Evolutionary conservation across 805 yeast species (phyloP), one percentile per base, ranked within the genome.

Genomic region (Wickerhamiella australiensis): DNA sequence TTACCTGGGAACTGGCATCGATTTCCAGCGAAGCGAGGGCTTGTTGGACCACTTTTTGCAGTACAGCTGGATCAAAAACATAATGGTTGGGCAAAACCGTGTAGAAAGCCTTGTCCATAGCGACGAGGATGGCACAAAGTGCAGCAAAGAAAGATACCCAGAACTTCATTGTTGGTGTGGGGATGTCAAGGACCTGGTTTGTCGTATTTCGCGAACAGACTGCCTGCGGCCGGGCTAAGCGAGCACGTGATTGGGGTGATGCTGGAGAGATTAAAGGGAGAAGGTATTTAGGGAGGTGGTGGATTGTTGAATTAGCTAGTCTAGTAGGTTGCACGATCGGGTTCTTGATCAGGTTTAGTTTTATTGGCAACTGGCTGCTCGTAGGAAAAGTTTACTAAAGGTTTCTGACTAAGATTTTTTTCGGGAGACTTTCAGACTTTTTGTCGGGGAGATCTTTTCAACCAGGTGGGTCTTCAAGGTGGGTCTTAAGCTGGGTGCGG

Each of bases 11-110:
- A 11, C 38, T 33, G 18, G 59, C 58, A 33, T 59, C 58, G 53
- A 90, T 68, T 45, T 76, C 84, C 17, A 69, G 62, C 31, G 84
- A 57, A 53, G 56, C 73, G 57, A 68, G 56, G 33, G 77, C 78
- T 42, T 79, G 74, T 54, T 82, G 71, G 47, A 79, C 78, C 47
- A 90, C 63, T 47, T 63, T 61, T 60, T 79, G 82, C 53, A 90
- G 65, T 5, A 71, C 75, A 5, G 65, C 68, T 42, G 75, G 75
- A 62, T 90, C 92, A 62, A 90, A 90, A 41, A 79, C 71, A 66
- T 75, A 90, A 59, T 73, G 69, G 13, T 60, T 58, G 29, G 95
- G 95, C 50, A 88, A 74, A 83, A 51, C 45, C 38, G 55, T 52
- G 42, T 52, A 35, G 45, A 57, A 48, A 11, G 56, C 54, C 31